phyloP scores from a whole-genome alignment of 2,329 filamentous ascomycete genomes.

The Diplodia mutila region DNA sequence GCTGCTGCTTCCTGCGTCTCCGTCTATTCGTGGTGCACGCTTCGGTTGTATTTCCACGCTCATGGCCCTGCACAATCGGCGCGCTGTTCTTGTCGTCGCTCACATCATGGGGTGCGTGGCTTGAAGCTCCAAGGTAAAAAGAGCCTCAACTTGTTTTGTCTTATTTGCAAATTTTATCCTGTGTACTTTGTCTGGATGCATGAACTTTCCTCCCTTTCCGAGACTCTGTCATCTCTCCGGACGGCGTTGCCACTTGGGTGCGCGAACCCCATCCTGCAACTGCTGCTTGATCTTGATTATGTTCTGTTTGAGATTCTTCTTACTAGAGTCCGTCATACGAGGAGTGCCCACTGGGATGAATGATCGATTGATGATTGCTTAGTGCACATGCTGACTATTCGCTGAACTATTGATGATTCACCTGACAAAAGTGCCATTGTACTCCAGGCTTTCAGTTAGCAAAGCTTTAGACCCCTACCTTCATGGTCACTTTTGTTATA shows the following conservation, averaged over 20 bases:
- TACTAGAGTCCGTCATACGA: too few species aligned
- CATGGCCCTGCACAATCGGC: neutral
- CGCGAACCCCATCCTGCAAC: too few species aligned
- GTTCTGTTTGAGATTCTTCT: too few species aligned
- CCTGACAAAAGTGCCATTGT: too few species aligned
- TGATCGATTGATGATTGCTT: too few species aligned
- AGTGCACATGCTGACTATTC: neutral
- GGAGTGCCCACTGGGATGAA: too few species aligned
- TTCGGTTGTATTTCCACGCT: neutral
- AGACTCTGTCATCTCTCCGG: neutral
- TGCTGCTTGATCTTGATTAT: too few species aligned
- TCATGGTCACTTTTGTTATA: neutral
- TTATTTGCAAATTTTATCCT: neutral
- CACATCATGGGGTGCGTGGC: neutral
- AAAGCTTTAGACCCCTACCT: neutral
- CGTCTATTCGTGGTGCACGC: neutral
- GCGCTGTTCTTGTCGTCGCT: neutral
- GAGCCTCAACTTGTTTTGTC: slow-evolving; percentile 2
- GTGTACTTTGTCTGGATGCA: neutral
- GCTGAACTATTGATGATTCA: neutral
- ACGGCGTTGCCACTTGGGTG: too few species aligned
- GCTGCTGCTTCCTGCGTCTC: neutral
- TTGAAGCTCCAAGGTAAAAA: neutral
- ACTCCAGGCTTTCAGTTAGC: too few species aligned
- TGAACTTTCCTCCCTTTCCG: neutral